Evolutionary conservation across 371 early-diverging fungal genomes (phyloP).

Genomic region (Haplosporangium sp.): DNA sequence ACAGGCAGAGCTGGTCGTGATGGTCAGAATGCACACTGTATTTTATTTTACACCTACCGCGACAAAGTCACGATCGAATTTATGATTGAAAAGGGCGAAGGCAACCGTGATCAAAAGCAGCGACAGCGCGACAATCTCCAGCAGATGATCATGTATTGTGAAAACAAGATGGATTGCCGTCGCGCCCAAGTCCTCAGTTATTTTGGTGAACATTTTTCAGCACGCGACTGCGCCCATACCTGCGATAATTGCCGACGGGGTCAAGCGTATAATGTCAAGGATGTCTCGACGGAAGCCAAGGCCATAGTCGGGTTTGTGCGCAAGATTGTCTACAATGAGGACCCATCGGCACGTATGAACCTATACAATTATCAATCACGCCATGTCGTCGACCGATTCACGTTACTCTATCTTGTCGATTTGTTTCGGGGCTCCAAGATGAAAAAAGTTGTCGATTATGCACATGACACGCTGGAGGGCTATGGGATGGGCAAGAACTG

Average conservation of each 20-base stretch:
- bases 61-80: constrained; percentile 81
- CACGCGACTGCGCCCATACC: constrained; percentile 75
- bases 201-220: constrained; percentile 94
- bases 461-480: constrained; percentile 62
- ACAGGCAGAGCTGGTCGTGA: constrained; percentile 99
- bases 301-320: constrained; percentile 63
- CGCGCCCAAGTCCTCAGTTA: constrained; percentile 92
- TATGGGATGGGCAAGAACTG: constrained; percentile 74
- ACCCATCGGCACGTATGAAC: constrained; percentile 30
- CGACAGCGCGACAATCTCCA: constrained; percentile 87
- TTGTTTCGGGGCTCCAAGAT: constrained; percentile 81
- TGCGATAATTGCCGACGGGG: constrained; percentile 93
- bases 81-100: constrained; percentile 93
- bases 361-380: constrained; percentile 25
- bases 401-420: constrained; percentile 81
- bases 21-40: constrained; percentile 87
- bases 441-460: constrained; percentile 64
- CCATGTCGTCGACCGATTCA: constrained; percentile 65
- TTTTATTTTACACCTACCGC: constrained; percentile 87
- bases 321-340: constrained; percentile 46
- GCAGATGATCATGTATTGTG: constrained; percentile 94
- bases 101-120: constrained; percentile 86
- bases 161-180: constrained; percentile 95
- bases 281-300: constrained; percentile 70
- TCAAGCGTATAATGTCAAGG: constrained; percentile 51